A percentile compares a stretch with the other conserved stretches of the same genome.
These are phyloP conservation scores for Phytomonas francai DNA, from an alignment of 208 protist species.

Conservation along the genomic window DNA sequence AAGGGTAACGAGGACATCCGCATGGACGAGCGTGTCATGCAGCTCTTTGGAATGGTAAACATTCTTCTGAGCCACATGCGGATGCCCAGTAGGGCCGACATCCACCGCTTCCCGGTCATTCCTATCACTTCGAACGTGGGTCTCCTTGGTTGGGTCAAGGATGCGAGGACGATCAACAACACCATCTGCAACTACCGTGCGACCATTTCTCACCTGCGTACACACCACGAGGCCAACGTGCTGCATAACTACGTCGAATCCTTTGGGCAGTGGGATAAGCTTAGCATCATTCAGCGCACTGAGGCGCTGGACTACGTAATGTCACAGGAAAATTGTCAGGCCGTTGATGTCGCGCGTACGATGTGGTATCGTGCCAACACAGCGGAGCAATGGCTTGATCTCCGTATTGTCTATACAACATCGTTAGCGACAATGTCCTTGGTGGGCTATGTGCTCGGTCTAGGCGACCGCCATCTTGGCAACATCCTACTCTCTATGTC, in stretches of 20 bases:
- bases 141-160: conserved; percentile 98
- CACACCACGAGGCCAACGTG: conserved; percentile 80
- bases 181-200: conserved; percentile 98
- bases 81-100: conserved; percentile 76
- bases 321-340: conserved; percentile 87
- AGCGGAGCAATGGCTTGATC: conserved; percentile 98
- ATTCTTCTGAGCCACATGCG: conserved; percentile 93
- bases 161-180: conserved; percentile 97
- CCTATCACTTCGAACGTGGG: conserved; percentile 98
- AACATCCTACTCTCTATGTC: conserved; percentile 99
- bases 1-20: conserved; percentile 98
- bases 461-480: conserved; percentile 99
- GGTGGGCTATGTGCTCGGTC: conserved; percentile 97
- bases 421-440: conserved; percentile 99
- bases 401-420: conserved; percentile 97
- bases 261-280: conserved; percentile 83
- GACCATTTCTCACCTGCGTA: conserved; percentile 71
- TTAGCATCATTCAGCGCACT: conserved; percentile 93
- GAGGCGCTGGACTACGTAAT: conserved; percentile 98
- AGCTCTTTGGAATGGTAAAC: conserved; percentile 99
- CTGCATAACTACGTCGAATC: conserved; percentile 84
- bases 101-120: conserved; percentile 97
- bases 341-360: conserved; percentile 70
- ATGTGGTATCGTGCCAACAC: conserved; percentile 97
- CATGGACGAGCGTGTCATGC: conserved; percentile 99